Base-by-base conservation (phyloP, 345 rosid genomes). In the Gossypium herbaceum region DNA sequence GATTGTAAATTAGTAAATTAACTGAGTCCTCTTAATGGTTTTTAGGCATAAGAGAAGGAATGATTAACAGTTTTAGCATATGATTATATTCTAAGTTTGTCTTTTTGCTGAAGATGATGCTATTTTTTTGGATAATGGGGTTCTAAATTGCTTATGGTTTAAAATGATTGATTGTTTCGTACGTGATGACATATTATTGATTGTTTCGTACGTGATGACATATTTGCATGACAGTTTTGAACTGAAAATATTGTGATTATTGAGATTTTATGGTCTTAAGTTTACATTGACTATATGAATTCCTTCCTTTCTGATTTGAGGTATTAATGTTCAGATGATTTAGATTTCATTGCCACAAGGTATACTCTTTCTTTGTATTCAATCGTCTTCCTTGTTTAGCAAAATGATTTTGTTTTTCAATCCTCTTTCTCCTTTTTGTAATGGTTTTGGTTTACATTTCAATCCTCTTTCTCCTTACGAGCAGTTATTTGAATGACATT, bases 31-130 rank as follows among this genome's bases (percentile, higher is more conserved):
- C 8, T 50, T 7, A 25, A 12, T 25, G 56, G n/a, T 75, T 55
- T 62, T 78, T n/a, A 60, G 22, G 52, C 58, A 50, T 27, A 62
- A 62, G 75, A 63, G 50, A 68, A 62, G 39, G 25, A 58, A 11
- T 44, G 27, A 24, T 78, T 13, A 2, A 2, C 58, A 62, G 57
- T 45, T 50, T 71, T 44, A 43, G 39, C 61, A 51, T 44, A 75
- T 4, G 45, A 24, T 22, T 62, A 61, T 55, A 2, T 19, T 25
- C 54, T 34, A 17, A 19, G 50, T 51, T 50, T 43, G n/a, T 55
- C 62, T 50, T 56, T 57, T 68, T 52, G 17, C 12, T 34, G 10
- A 17, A 71, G 20, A 12, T 17, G 2, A 5, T 71, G 17, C 19
- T 17, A 52, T 15, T 24, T 29, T 2, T 16, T n/a, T 52, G 22